These are phyloP conservation scores for Suillus spraguei DNA, from an alignment of 768 basidiomycete genomes.

Conservation along the genomic window DNA sequence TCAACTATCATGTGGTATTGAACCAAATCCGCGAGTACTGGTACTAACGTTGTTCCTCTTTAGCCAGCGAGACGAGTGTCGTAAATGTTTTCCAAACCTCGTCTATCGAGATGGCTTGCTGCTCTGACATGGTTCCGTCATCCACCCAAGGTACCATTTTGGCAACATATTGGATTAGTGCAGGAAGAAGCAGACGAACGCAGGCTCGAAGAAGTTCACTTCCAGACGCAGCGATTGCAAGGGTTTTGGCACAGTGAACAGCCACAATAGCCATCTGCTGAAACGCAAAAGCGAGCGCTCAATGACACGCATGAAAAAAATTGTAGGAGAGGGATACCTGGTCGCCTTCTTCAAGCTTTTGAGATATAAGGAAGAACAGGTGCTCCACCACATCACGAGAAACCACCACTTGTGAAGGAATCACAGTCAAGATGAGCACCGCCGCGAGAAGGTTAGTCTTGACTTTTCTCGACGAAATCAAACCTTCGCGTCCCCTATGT, in stretches of 20 bases:
- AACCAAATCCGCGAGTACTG: constrained; percentile 29
- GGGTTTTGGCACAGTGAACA: constrained; percentile 86
- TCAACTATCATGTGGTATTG: constrained; percentile 14
- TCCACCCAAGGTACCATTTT: constrained; percentile 63
- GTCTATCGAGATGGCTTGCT: constrained; percentile 61
- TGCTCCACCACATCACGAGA: constrained; percentile 81
- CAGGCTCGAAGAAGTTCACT: constrained; percentile 72
- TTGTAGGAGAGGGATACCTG: constrained; percentile 52
- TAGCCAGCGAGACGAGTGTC: constrained; percentile 56
- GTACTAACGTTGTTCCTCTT: constrained; percentile 64
- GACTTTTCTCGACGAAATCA: constrained; percentile 77
- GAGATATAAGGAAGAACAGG: constrained; percentile 79
- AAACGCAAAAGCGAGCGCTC: constrained; percentile 6
- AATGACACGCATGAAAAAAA: neutral
- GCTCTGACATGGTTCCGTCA: constrained; percentile 56
- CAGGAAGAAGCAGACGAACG: constrained; percentile 72
- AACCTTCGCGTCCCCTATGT: constrained; percentile 75
- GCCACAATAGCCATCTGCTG: constrained; percentile 87
- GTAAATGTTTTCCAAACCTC: constrained; percentile 86
- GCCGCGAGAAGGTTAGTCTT: constrained; percentile 89
- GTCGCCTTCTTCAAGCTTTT: constrained; percentile 69
- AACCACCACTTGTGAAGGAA: constrained; percentile 67
- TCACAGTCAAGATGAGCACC: constrained; percentile 81
- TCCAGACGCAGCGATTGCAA: constrained; percentile 73
- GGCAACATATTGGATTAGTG: constrained; percentile 79